Conservation (phyloP, 2,329 filamentous ascomycete genomes). For the Nannizzia gypsea region DNA sequence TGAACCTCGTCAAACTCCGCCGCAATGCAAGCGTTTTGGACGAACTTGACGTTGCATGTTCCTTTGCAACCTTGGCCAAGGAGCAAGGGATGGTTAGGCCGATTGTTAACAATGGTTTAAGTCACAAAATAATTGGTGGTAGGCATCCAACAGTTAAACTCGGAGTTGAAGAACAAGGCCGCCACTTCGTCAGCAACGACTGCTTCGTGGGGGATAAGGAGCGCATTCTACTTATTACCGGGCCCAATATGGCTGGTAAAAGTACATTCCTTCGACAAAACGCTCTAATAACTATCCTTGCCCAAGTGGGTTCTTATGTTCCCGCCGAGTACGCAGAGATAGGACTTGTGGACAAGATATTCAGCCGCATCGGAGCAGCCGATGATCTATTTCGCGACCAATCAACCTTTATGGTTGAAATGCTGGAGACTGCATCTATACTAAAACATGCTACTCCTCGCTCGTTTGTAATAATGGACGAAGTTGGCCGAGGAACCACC, state of each 20-base stretch:
- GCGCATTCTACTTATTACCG: constrained; percentile 56
- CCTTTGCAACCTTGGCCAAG: constrained; percentile 66
- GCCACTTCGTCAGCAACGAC: constrained; percentile 74
- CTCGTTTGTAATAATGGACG: constrained; percentile 96
- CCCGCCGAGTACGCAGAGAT: constrained; percentile 77
- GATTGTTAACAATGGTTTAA: constrained; percentile 50
- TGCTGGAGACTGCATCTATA: constrained; percentile 91
- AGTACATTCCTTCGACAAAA: constrained; percentile 93
- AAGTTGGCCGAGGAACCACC: constrained; percentile 88
- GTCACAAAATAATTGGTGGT: constrained; percentile 70
- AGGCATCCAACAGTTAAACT: constrained; percentile 87
- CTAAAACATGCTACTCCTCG: constrained; percentile 69
- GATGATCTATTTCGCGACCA: constrained; percentile 92
- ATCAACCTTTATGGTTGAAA: constrained; percentile 98
- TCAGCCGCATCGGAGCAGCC: constrained; percentile 83
- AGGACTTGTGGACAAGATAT: constrained; percentile 90
- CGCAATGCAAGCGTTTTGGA: constrained; percentile 86
- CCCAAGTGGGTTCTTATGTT: constrained; percentile 85
- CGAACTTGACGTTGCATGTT: constrained; percentile 80
- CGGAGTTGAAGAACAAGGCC: constrained; percentile 65
- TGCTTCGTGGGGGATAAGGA: constrained; percentile 68
- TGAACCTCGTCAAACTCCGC: constrained; percentile 72
- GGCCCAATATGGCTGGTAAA: constrained; percentile 98
- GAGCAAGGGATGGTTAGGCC: constrained; percentile 67
- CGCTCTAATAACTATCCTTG: constrained; percentile 83